phyloP scores from a whole-genome alignment of 164 flowering plant species.

The Stephania yunnanensis region DNA sequence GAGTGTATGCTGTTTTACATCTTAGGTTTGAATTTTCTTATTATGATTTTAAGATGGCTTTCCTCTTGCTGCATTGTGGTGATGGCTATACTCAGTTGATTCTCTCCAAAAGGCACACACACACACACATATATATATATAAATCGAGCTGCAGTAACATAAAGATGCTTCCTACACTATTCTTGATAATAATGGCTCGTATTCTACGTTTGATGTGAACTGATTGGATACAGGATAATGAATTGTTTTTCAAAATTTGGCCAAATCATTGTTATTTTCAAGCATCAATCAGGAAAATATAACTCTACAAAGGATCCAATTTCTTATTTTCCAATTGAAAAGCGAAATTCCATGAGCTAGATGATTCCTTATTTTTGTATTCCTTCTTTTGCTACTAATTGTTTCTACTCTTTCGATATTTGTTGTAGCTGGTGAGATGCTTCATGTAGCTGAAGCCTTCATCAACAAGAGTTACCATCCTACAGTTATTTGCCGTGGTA shows the following conservation, averaged over 20 bases:
- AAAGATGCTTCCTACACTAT: neutral
- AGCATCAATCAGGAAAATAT: neutral
- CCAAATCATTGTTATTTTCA: neutral
- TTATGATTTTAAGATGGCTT: neutral
- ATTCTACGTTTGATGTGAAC: too few species aligned
- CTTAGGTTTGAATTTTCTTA: neutral
- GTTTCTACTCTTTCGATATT: conserved; percentile 1
- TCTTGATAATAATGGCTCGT: neutral
- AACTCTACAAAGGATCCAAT: neutral
- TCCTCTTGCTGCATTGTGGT: neutral
- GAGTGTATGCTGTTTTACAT: neutral
- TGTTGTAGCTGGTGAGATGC: conserved; percentile 91
- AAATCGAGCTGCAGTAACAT: neutral
- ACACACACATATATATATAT: neutral
- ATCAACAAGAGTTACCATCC: conserved; percentile 84
- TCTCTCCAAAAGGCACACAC: neutral
- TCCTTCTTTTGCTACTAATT: conserved; percentile 4
- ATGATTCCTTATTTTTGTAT: neutral
- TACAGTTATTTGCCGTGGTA: conserved; percentile 90
- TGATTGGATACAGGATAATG: too few species aligned
- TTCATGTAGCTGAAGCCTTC: conserved; percentile 94
- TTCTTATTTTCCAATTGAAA: neutral
- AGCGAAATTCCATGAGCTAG: neutral
- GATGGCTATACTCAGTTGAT: neutral
- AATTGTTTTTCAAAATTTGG: too few species aligned